Base-by-base conservation (phyloP, 2,329 filamentous ascomycete species). In the Pseudocercospora cruenta region DNA sequence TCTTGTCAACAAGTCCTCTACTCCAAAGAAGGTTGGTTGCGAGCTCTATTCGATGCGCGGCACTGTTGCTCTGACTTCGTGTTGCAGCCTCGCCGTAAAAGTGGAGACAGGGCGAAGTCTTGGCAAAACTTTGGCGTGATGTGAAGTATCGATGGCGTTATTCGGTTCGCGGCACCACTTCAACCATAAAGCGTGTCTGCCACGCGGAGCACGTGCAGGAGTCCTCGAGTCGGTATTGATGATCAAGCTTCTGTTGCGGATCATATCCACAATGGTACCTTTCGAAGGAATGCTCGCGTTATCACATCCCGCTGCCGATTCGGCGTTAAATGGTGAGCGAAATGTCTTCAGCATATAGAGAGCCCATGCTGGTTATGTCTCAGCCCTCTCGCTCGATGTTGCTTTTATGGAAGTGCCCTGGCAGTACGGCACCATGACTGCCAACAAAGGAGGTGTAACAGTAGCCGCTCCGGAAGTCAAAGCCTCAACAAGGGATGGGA, bases 191-290 rank as follows among this genome's bases (percentile, higher is more conserved):
- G 47, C 14, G 14, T 51, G 19, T 12, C 47, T 51, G 4, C 47
- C 9, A 51, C 47, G 19, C 47, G 19, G 2, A 24, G 21, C 45
- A 49, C 10, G 9, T n/a, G 45, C 45, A 49, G 33, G n/a, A 49
- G 8, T 22, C 45, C 45, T 19, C 45, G 14, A 21, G 45, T 8
- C 47, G 9, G 14, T 51, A 16, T 26, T 14, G 21, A 26, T 9
- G 47, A 1, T 12, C 47, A 51, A 26, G 21, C 24, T 16, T 5
- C 8, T 2, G n/a, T 24, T 4, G 57, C 57, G 36, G 57, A 59
- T 45, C 57, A 4, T 26, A 59, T 26, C 57, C 57, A 59, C 57
- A 22, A 43, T 59, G 57, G 33, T 43, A 39, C 57, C 19, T 24
- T 59, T 24, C n/a, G 22, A 14, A 36, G 12, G 33, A 24, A 21